Base-by-base conservation (phyloP, 306 rosid species). In the Pterocarpus santalinus region DNA sequence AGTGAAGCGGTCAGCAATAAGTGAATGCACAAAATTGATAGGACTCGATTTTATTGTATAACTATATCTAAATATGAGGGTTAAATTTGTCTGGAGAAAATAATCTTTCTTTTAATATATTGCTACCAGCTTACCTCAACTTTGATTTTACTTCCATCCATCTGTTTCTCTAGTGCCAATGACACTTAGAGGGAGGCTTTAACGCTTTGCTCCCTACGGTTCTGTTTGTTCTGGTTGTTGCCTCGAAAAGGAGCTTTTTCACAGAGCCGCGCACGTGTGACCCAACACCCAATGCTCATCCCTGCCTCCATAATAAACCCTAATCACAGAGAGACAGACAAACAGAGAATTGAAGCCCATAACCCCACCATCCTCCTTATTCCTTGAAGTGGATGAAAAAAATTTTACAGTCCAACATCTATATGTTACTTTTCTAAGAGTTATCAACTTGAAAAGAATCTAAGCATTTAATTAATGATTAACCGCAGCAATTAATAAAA, bases 181-280 rank as follows among this genome's bases (percentile, higher is more conserved):
- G 33, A 14, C 7, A 52, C 14, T 16, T 32, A 69, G 71, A 22
- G 78, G 63, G 87, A 65, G 76, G 68, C 84, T 84, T 87, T 72
- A 85, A 88, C 73, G 61, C 74, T 88, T 47, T 89, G 88, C 71
- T 85, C 61, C 78, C 61, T 55, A 55, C 8, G 90, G 91, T 82
- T 83, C 80, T 80, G 87, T 85, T 83, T 82, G 90, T 82, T 89
- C 87, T 77, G 90, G 86, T 86, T 88, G 88, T 87, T 92, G 90
- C 98, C 98, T 94, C 94, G 97, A 84, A 89, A 94, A 94, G 82
- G 92, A 92, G 84, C 90, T 62, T 76, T 76, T 76, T 30, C 17
- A 82, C 87, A 87, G 94, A 88, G 86, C 78, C 81, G 58, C 76
- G 97, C 97, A 94, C 94, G 98, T 94, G 98, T 89, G 97, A 86